Conservation (phyloP, 148 eudicot species). For the Arctostaphylos glauca region DNA sequence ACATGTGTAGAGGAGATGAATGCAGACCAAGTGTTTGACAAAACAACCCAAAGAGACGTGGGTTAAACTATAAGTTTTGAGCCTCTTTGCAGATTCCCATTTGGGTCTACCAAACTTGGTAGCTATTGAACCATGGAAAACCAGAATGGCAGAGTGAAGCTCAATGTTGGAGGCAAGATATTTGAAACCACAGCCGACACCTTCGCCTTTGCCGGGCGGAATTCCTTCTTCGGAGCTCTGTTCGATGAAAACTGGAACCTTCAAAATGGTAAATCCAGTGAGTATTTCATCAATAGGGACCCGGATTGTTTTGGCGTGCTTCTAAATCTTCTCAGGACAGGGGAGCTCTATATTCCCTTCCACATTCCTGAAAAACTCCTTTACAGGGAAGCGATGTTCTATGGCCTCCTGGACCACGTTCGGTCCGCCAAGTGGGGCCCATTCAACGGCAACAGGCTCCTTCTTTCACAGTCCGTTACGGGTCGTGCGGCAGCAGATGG, state of each 20-base stretch:
- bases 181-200: constrained; percentile 83
- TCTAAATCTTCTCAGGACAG: constrained; percentile 73
- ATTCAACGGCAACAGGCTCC: constrained; percentile 64
- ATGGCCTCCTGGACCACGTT: constrained; percentile 72
- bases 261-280: constrained; percentile 12
- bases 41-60: too few species aligned
- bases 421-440: constrained; percentile 70
- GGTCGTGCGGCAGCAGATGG: constrained; percentile 77
- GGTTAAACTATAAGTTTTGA: neutral
- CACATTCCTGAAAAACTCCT: constrained; percentile 54
- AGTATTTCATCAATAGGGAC: constrained; percentile 70
- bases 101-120: neutral
- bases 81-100: neutral
- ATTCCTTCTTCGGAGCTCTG: constrained; percentile 72
- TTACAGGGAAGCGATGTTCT: constrained; percentile 67
- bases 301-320: constrained; percentile 68
- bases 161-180: constrained; percentile 79
- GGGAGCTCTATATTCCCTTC: constrained; percentile 53
- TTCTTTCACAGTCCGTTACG: constrained; percentile 31
- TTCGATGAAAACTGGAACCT: constrained; percentile 74
- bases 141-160: constrained; percentile 51
- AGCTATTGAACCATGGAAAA: constrained; percentile 31
- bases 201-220: constrained; percentile 66
- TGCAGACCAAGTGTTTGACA: too few species aligned
- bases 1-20: too few species aligned